Evolutionary conservation across 2,329 filamentous ascomycete species (phyloP), one percentile per base, ranked within the genome.

Genomic region (Venturia nashicola): DNA sequence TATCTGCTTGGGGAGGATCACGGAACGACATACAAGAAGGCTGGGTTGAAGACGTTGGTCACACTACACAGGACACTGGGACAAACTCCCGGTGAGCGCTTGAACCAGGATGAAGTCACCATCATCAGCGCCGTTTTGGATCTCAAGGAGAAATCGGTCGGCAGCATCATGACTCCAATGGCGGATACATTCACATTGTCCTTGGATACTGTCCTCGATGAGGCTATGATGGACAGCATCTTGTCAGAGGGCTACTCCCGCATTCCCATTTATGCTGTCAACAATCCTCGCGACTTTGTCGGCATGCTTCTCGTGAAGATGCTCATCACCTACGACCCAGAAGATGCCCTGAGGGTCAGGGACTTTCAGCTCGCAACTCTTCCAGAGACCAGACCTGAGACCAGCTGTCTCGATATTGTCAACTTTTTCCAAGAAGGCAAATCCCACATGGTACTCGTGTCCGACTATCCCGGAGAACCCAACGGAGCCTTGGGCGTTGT

Each of bases 391-490:
- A 85, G 90, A 11, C 91, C 94, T 0, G 91, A 97, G 72, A 99
- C 94, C 0, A 97, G 92, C 77, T 99, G 94, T 73, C 78, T 99
- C 64, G 94, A 99, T 74, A 97, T 99, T 71, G 91, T 99, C 77
- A 99, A 99, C 78, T 99, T 97, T 76, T 99, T 99, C 79, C 94
- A 99, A 75, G 94, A 99, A 79, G 94, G 94, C 70, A 99, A 99
- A 75, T 96, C 92, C 1, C 94, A 99, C 75, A 96, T 99, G 92
- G 93, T 97, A 0, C 80, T 99, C 36, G 94, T 97, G 9, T 97
- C 93, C 0, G 90, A 96, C 71, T 83, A 79, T 68, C 94, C 94
- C 0, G 92, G 93, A n/a, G 90, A 95, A 68, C 87, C 96, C 70
- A 86, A 89, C 70, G 94, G 94, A 57, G 91, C 92, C 6, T 79